Evolutionary conservation across 179 eudicot species (phyloP), one percentile per base, ranked within the genome.

Genomic region (Silene vulgaris): DNA sequence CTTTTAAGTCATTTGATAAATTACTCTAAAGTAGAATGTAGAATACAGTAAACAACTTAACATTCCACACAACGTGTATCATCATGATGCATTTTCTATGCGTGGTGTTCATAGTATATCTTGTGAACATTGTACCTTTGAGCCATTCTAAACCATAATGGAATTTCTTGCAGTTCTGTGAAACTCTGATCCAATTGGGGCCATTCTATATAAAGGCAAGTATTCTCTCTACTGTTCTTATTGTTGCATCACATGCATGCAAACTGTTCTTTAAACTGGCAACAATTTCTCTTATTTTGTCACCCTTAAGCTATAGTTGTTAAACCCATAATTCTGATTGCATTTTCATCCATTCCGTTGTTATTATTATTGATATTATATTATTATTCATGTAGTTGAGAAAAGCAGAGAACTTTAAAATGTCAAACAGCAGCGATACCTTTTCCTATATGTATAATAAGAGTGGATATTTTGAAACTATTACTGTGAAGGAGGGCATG

Each of bases 151-250:
- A 61, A 69, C 52, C 65, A 12, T 2, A 4, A n/a, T 71, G 56
- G 37, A 60, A 62, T 64, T 81, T 77, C n/a, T 61, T 89, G 90
- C 97, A 94, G 98, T 92, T 94, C 80, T 85, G 98, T 66, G 92
- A 90, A 82, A 89, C 97, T 50, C 88, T 94, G 50, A 94, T 94
- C 72, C 86, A 82, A 69, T 69, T 94, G 87, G 98, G 98, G 70
- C 98, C 98, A 76, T 94, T 94, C 73, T 94, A 94, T 84, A 73
- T 92, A 76, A 95, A 95, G 93, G 97, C 84, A 84, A 86, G 91
- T 83, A 61, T 76, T 67, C 48, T 57, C 50, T 29, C 50, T 29
- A 3, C 35, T 72, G 21, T 5, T 66, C 45, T 30, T 66, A 66
- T 66, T 26, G 29, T 66, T 30, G 60, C 48, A 30, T 30, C 13